Evolutionary conservation across 768 basidiomycete species (phyloP).

Genomic region (Amanita inopinata): DNA sequence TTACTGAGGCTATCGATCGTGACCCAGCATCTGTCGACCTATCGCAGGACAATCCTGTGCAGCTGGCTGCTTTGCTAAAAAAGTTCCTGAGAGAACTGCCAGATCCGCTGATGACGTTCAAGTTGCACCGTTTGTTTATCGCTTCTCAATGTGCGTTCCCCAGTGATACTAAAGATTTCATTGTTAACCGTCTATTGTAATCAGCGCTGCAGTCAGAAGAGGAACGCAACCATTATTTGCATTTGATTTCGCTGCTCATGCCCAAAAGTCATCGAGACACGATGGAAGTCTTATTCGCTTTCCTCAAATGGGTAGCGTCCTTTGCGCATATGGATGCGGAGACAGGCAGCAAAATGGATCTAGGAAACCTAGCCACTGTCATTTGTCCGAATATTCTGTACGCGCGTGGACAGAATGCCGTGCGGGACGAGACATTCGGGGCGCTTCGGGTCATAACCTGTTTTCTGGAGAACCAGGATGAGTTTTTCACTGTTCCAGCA

Average conservation of each 20-base stretch:
- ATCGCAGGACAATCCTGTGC: constrained; percentile 91
- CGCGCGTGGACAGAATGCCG: constrained; percentile 73
- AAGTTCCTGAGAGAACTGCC: constrained; percentile 95
- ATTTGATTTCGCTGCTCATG: constrained; percentile 76
- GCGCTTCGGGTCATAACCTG: constrained; percentile 81
- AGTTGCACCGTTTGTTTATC: constrained; percentile 81
- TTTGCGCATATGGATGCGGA: constrained; percentile 97
- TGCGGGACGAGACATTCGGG: constrained; percentile 88
- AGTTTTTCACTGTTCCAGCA: constrained; percentile 88
- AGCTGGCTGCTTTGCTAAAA: constrained; percentile 93
- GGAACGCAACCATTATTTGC: constrained; percentile 77
- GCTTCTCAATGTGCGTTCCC: constrained; percentile 71
- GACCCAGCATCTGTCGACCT: constrained; percentile 89
- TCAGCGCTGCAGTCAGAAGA: constrained; percentile 62
- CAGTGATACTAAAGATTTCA: neutral
- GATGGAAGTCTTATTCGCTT: constrained; percentile 95
- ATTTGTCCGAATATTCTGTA: constrained; percentile 98
- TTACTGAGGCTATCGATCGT: constrained; percentile 90
- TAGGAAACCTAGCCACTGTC: constrained; percentile 91
- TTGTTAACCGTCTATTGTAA: constrained; percentile 10
- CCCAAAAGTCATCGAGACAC: constrained; percentile 95
- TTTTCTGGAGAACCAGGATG: constrained; percentile 88
- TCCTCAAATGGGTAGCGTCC: constrained; percentile 98
- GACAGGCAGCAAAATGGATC: constrained; percentile 98
- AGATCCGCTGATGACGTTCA: constrained; percentile 92